These are phyloP conservation scores for Pythium volutum DNA, from an alignment of 352 stramenopile genomes.

Conservation along the genomic window DNA sequence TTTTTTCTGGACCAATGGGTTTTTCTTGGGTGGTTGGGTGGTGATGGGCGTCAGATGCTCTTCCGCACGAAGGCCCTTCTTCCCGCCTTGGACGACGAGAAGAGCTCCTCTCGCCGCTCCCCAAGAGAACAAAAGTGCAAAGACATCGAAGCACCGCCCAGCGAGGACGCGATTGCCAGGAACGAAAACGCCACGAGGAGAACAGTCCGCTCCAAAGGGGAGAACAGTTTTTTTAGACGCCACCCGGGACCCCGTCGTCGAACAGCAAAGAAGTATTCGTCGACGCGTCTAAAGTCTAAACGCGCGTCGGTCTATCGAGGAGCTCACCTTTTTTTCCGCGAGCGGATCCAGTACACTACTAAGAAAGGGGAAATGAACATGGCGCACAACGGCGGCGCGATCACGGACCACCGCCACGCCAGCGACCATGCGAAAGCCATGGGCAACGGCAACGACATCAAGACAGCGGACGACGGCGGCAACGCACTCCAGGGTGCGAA, in stretches of 20 bases:
- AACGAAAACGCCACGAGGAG: background rate
- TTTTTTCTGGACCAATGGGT: conserved; percentile 1
- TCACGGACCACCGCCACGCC: conserved; percentile 2
- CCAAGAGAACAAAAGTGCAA: conserved; percentile 15
- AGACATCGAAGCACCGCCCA: conserved; percentile 23
- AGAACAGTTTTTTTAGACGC: background rate
- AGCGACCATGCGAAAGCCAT: background rate
- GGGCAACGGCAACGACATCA: background rate
- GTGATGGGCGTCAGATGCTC: conserved; percentile 24
- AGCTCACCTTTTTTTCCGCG: background rate
- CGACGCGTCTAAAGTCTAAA: background rate
- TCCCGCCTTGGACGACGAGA: background rate
- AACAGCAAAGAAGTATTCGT: no score
- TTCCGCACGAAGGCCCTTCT: conserved; percentile 6
- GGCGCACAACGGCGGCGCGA: conserved; percentile 26
- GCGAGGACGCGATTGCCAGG: background rate
- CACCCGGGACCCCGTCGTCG: background rate
- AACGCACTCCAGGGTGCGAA: conserved; percentile 43
- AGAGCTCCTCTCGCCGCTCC: background rate
- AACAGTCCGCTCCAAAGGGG: background rate
- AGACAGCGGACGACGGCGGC: background rate
- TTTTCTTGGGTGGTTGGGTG: conserved; percentile 22
- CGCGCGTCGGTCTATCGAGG: background rate
- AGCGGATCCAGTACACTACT: no score
- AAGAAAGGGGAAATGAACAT: conserved; percentile 12